phyloP scores from a whole-genome alignment of 352 stramenopile genomes.

The Pythium dissotocum region DNA sequence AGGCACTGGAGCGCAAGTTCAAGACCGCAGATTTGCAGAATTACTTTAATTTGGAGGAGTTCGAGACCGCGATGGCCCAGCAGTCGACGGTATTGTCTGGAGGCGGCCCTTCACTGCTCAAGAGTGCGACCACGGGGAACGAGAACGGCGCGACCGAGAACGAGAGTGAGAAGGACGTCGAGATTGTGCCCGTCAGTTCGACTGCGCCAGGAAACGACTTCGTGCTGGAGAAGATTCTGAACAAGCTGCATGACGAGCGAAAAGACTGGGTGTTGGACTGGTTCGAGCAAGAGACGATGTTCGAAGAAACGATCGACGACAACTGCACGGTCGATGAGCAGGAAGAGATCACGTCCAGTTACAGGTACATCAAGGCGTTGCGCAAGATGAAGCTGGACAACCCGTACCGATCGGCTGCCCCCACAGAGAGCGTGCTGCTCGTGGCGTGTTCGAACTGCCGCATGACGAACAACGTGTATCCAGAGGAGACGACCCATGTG shows the following conservation, averaged over 20 bases:
- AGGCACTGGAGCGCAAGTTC: slow-evolving; percentile 81
- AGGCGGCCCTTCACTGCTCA: not conserved
- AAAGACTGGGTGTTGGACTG: slow-evolving; percentile 70
- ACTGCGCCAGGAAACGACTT: slow-evolving; percentile 43
- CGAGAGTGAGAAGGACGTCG: not conserved
- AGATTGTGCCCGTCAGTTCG: not conserved
- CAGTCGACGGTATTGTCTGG: slow-evolving; percentile 27
- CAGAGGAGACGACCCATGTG: slow-evolving; percentile 54
- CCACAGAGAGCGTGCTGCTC: slow-evolving; percentile 45
- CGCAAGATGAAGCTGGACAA: slow-evolving; percentile 38
- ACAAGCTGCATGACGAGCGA: slow-evolving; percentile 26
- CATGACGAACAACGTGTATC: slow-evolving; percentile 65
- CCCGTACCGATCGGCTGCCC: slow-evolving; percentile 13
- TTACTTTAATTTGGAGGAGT: slow-evolving; percentile 86
- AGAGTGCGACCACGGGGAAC: not conserved
- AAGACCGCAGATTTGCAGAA: slow-evolving; percentile 78
- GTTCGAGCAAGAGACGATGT: slow-evolving; percentile 91
- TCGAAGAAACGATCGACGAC: slow-evolving; percentile 86
- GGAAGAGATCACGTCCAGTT: slow-evolving; percentile 69
- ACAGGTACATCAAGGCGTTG: slow-evolving; percentile 75
- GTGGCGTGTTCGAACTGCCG: slow-evolving; percentile 61
- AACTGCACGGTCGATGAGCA: slow-evolving; percentile 70
- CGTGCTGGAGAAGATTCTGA: slow-evolving; percentile 54
- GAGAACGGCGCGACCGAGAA: not conserved
- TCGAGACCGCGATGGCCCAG: slow-evolving; percentile 65